Percentiles rank a stretch among this genome's conserved stretches.
phyloP scores from a whole-genome alignment of 164 flowering plant genomes.

The Tetracentron sinense region DNA sequence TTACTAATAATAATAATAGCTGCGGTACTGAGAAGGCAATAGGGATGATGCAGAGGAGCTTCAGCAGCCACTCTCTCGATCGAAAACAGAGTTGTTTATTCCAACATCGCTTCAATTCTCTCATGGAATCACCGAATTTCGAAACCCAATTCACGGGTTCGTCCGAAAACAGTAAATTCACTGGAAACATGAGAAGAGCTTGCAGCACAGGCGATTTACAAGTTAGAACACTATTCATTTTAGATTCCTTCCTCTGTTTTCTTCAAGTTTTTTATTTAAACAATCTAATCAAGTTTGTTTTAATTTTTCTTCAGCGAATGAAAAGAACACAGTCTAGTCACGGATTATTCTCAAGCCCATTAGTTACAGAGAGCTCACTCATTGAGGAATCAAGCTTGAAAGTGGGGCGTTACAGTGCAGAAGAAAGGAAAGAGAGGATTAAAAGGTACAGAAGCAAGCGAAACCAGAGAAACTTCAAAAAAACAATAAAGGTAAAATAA shows the following conservation, averaged over 20 bases:
- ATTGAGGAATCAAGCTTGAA: slow-evolving; percentile 43
- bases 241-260: neutral
- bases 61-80: slow-evolving; percentile 54
- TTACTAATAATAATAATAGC: slow-evolving; percentile 7
- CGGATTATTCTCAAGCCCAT: slow-evolving; percentile 36
- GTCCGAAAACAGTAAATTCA: slow-evolving; percentile 31
- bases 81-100: slow-evolving; percentile 25
- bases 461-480: slow-evolving; percentile 68
- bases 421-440: slow-evolving; percentile 68
- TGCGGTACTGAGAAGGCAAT: slow-evolving; percentile 20
- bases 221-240: slow-evolving; percentile 26
- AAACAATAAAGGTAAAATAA: slow-evolving; percentile 63
- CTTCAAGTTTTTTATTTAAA: neutral
- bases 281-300: neutral
- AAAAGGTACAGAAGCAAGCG: slow-evolving; percentile 73
- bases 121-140: slow-evolving; percentile 31
- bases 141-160: slow-evolving; percentile 32
- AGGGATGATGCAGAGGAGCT: slow-evolving; percentile 61
- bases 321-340: slow-evolving; percentile 17
- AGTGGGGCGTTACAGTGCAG: slow-evolving; percentile 64
- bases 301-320: slow-evolving; percentile 23
- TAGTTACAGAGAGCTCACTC: slow-evolving; percentile 30
- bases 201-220: slow-evolving; percentile 85
- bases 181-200: slow-evolving; percentile 56
- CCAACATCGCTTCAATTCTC: slow-evolving; percentile 37